Percentiles rank a stretch among this genome's conserved stretches.
phyloP scores from a whole-genome alignment of 1,284 basidiomycete species.

The Naganishia sp. region DNA sequence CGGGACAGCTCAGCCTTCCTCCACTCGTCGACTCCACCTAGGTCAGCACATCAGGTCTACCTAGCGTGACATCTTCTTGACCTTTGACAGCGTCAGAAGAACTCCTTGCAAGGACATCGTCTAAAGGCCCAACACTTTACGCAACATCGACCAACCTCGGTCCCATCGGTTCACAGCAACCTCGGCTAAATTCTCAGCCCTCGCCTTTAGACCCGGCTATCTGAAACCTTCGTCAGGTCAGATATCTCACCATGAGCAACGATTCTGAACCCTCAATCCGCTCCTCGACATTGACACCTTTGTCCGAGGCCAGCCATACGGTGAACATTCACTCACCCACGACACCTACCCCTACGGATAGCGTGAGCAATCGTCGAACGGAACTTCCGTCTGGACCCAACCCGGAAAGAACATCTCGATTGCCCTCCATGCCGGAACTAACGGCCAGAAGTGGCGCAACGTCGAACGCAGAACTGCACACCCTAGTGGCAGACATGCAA shows the following conservation, averaged over 20 bases:
- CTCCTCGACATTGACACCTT: background rate
- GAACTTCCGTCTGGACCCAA: background rate
- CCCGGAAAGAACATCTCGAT: background rate
- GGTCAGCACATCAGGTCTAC: background rate
- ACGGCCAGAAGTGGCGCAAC: background rate
- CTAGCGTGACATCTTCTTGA: conserved; percentile 3
- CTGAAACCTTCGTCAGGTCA: background rate
- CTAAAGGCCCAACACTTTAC: too few species aligned
- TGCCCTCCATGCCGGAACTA: background rate
- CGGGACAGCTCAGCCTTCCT: conserved; percentile 1
- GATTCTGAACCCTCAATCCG: background rate
- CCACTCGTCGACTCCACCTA: conserved; percentile 6
- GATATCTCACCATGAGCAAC: background rate
- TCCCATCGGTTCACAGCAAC: conserved; percentile 91
- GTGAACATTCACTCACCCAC: background rate
- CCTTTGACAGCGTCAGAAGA: conserved; percentile 8
- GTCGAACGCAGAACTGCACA: background rate
- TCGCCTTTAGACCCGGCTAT: background rate
- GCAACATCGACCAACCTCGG: background rate
- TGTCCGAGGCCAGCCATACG: too few species aligned
- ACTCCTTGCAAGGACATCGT: conserved; percentile 7
- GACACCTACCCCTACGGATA: conserved; percentile 9
- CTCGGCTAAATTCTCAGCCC: conserved; percentile 25
- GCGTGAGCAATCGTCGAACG: background rate
- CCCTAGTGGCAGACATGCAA: background rate